Evolutionary conservation across 1,139 yeast species (phyloP).

Genomic region (Nakaseomyces kungkrabaensis): DNA sequence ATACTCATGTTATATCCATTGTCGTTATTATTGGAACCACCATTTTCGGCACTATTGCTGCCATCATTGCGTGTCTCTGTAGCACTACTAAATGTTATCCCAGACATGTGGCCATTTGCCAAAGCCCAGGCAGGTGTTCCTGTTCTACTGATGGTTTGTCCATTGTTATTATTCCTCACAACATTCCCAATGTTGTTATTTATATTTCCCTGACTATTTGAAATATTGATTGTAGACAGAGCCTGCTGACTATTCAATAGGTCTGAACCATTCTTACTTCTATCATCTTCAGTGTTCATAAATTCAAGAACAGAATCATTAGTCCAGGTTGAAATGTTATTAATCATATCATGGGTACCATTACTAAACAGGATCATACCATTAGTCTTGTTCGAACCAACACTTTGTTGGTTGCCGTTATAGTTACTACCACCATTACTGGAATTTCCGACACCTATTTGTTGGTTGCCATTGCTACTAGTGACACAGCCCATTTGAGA

Average conservation of each 20-base stretch:
- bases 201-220: background rate
- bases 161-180: background rate
- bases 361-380: slow-evolving; percentile 34
- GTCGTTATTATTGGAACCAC: background rate
- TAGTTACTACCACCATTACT: background rate
- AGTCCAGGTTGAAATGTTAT: slow-evolving; percentile 53
- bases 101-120: slow-evolving; percentile 1
- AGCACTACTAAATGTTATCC: slow-evolving; percentile 1
- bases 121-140: slow-evolving; percentile 2
- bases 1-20: slow-evolving; percentile 2
- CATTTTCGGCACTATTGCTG: background rate
- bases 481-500: background rate
- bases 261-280: background rate
- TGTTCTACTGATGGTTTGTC: background rate
- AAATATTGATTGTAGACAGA: background rate
- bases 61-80: background rate
- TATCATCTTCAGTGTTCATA: slow-evolving; percentile 9
- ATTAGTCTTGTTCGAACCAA: slow-evolving; percentile 3
- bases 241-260: slow-evolving; percentile 4
- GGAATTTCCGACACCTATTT: background rate
- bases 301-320: slow-evolving; percentile 21
- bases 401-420: background rate
- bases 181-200: background rate
- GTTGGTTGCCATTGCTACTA: background rate
- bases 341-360: slow-evolving; percentile 50